Evolutionary conservation across 768 basidiomycete species (phyloP), one percentile per base, ranked within the genome.

Genomic region (Gloeopeniophorella convolvens): DNA sequence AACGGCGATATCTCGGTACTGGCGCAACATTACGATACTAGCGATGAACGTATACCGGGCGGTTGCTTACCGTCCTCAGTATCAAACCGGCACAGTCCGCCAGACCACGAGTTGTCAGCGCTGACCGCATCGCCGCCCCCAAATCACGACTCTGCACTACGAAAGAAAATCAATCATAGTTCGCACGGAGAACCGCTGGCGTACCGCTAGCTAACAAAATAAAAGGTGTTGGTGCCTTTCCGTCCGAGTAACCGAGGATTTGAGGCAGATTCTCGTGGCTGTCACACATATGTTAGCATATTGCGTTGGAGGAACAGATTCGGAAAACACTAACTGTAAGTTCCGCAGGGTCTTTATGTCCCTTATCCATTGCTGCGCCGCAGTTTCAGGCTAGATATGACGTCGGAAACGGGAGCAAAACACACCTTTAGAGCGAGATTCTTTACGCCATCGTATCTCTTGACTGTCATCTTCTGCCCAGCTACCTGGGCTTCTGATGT

Each of bases 261-360:
- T 78, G 76, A 0, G 78, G 77, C 20, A 79, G 60, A 55, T 74
- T 77, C 15, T 76, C 74, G 48, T 77, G 77, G 52, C 77, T 76
- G 7, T 9, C 34, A 36, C 20, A 41, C 16, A 32, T 37, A 21
- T 27, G 28, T 13, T 40, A 32, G 28, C 9, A 15, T 18, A 16
- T 7, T 41, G 3, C 12, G 40, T 18, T 12, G 12, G 18, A 21
- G 32, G 13, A 16, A 30, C 3, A 4, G 10, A 18, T 21, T 30
- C 26, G 1, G 11, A 11, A 12, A 48, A 35, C 15, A 62, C 74
- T 43, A 47, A 78, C 77, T 71, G 72, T n/a, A 78, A 48, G 48
- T 72, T 72, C 55, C 77, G 73, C 34, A 79, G 63, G 21, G 68
- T 63, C 58, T 74, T 77, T 20, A 79, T 70, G 45, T 79, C 77